phyloP scores from a whole-genome alignment of 495 filamentous ascomycete species.

The Aspergillus coremiiformis region DNA sequence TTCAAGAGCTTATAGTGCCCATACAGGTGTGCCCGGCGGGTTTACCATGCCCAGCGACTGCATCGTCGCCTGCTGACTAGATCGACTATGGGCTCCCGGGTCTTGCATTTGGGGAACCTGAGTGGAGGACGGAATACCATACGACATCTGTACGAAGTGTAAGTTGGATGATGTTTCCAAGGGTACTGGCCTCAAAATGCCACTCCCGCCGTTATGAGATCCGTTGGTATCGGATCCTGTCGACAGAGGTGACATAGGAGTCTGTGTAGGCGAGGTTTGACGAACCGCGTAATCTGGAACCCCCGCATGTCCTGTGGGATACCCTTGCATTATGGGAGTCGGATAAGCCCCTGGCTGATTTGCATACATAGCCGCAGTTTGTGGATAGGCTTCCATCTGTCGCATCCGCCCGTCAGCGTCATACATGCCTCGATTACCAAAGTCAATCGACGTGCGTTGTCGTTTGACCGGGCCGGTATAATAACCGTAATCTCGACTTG shows the following conservation, averaged over 20 bases:
- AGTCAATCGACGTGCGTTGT: conserved; percentile 40
- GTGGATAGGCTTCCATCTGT: conserved; percentile 36
- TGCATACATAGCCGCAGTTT: conserved; percentile 32
- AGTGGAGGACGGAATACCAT: conserved; percentile 27
- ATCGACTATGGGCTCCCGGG: conserved; percentile 29
- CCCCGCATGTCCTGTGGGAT: conserved; percentile 31
- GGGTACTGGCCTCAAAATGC: not conserved
- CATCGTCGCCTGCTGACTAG: conserved; percentile 36
- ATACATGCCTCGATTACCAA: conserved; percentile 33
- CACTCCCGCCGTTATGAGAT: not conserved
- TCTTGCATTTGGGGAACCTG: conserved; percentile 35
- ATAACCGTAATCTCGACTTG: conserved; percentile 31
- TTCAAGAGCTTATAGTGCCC: conserved; percentile 25
- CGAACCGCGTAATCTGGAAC: conserved; percentile 40
- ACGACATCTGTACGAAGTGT: conserved; percentile 25
- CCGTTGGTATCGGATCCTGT: too few species aligned
- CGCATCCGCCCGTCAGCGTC: conserved; percentile 37
- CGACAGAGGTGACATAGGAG: not conserved
- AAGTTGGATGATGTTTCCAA: not conserved
- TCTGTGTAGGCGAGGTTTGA: conserved; percentile 11
- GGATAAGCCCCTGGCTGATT: conserved; percentile 33
- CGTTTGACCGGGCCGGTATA: conserved; percentile 36
- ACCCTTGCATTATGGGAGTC: conserved; percentile 31
- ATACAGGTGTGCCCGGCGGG: conserved; percentile 39
- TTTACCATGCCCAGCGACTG: conserved; percentile 37